These are phyloP conservation scores for Kitagawia praeruptora DNA, from an alignment of 129 eudicot genomes.

Conservation along the genomic window DNA sequence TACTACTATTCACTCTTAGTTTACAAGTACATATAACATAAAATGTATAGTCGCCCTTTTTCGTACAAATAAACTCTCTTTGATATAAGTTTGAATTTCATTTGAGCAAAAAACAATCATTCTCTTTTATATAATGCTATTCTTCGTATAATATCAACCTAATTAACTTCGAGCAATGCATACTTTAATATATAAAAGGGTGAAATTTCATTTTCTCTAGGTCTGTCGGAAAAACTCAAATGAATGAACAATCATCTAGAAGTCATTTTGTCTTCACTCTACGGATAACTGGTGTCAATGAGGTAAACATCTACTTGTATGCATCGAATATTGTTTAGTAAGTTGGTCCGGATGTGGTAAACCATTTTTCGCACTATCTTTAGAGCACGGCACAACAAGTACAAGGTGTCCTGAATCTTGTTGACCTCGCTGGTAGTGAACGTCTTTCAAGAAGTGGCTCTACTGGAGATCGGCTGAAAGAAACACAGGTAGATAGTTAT, in stretches of 20 bases:
- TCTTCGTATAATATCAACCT: background rate
- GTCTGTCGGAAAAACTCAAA: constrained; percentile 97
- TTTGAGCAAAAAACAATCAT: background rate
- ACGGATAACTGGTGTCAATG: constrained; percentile 75
- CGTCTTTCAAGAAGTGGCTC: constrained; percentile 98
- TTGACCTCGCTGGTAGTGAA: constrained; percentile 99
- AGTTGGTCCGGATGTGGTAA: background rate
- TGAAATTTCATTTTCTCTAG: constrained; percentile 23
- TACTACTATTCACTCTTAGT: background rate
- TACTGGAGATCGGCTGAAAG: constrained; percentile 91
- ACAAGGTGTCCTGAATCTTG: constrained; percentile 86
- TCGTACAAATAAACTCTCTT: background rate
- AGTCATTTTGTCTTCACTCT: constrained; percentile 97
- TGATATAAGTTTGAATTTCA: background rate
- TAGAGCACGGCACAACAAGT: constrained; percentile 95
- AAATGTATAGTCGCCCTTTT: background rate
- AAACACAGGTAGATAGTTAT: constrained; percentile 64
- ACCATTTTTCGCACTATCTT: constrained; percentile 9
- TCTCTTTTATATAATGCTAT: background rate
- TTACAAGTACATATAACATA: background rate
- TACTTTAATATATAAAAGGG: background rate
- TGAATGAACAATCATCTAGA: constrained; percentile 96
- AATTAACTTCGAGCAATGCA: background rate
- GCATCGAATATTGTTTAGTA: background rate
- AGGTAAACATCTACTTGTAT: constrained; percentile 36